phyloP scores from a whole-genome alignment of 768 basidiomycete species.

The Agaricus subrufescens region DNA sequence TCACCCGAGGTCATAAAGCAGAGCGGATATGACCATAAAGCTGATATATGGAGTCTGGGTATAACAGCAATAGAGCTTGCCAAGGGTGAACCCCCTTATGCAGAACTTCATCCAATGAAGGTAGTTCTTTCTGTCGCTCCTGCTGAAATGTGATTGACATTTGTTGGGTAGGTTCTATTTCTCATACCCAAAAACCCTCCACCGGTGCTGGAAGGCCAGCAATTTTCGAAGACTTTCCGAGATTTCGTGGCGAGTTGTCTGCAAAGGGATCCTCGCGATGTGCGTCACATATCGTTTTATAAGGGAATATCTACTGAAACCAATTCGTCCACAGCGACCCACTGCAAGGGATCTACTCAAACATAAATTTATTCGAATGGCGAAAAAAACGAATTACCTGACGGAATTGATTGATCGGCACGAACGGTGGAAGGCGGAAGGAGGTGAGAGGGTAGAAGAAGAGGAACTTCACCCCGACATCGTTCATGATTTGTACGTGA shows the following conservation, averaged over 20 bases:
- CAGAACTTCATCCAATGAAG: slow-evolving; percentile 99
- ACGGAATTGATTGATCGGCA: slow-evolving; percentile 95
- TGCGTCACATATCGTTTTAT: slow-evolving; percentile 30
- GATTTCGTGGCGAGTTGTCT: slow-evolving; percentile 94
- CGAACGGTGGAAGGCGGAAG: slow-evolving; percentile 90
- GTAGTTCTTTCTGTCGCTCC: slow-evolving; percentile 29
- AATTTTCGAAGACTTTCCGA: slow-evolving; percentile 88
- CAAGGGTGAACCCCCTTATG: slow-evolving; percentile 96
- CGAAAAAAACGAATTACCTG: slow-evolving; percentile 90
- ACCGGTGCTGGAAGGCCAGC: slow-evolving; percentile 73
- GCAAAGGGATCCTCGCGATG: slow-evolving; percentile 90
- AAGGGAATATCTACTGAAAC: no score
- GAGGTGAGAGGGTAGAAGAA: slow-evolving; percentile 72
- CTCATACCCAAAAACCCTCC: slow-evolving; percentile 98
- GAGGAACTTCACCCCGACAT: slow-evolving; percentile 52
- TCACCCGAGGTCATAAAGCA: slow-evolving; percentile 99
- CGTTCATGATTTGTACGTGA: slow-evolving; percentile 56
- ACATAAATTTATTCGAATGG: slow-evolving; percentile 93
- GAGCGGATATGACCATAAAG: slow-evolving; percentile 98
- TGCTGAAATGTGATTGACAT: slow-evolving; percentile 13
- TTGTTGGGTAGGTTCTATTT: slow-evolving; percentile 76
- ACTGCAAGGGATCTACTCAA: slow-evolving; percentile 92
- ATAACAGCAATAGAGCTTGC: slow-evolving; percentile 98
- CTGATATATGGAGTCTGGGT: slow-evolving; percentile 98
- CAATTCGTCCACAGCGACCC: no score